A percentile compares a stretch with the other conserved stretches of the same genome.
phyloP scores from a whole-genome alignment of 768 basidiomycete genomes.

The Suillus discolor region DNA sequence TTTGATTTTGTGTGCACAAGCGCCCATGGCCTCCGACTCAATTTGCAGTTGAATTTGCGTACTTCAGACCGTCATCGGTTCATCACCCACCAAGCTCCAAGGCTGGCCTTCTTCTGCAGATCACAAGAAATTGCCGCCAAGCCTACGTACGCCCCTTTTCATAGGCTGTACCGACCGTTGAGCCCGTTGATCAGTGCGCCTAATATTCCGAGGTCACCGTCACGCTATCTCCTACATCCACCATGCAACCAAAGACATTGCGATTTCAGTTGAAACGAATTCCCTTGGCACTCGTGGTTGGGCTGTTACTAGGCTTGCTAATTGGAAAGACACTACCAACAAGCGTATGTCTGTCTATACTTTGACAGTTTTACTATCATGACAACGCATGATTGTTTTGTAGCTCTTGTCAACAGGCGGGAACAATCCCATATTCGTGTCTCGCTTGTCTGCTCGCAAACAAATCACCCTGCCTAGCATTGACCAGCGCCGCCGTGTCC shows the following conservation, averaged over 20 bases:
- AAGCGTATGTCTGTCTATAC: conserved; percentile 25
- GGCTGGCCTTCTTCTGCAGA: conserved; percentile 3
- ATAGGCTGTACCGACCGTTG: background rate
- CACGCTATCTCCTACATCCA: conserved; percentile 8
- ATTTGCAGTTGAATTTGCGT: background rate
- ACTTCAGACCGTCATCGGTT: background rate
- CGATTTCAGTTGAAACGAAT: conserved; percentile 45
- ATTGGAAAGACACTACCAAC: conserved; percentile 52
- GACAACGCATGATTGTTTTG: conserved; percentile 20
- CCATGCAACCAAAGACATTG: conserved; percentile 28
- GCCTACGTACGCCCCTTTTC: conserved; percentile 6
- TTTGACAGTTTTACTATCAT: background rate
- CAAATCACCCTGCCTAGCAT: conserved; percentile 75
- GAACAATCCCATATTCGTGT: conserved; percentile 48
- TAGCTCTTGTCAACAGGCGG: conserved; percentile 54
- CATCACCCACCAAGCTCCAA: background rate
- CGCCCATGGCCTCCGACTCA: conserved; percentile 4
- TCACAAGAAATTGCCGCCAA: background rate
- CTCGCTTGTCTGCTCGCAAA: conserved; percentile 57
- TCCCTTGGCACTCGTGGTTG: conserved; percentile 58
- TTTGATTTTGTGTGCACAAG: conserved; percentile 5
- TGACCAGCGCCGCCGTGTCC: conserved; percentile 82
- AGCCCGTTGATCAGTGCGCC: background rate
- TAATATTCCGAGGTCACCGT: background rate
- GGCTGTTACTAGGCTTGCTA: conserved; percentile 61